phyloP scores from a whole-genome alignment of 441 rosid genomes.

The Adansonia madagascariensis region DNA sequence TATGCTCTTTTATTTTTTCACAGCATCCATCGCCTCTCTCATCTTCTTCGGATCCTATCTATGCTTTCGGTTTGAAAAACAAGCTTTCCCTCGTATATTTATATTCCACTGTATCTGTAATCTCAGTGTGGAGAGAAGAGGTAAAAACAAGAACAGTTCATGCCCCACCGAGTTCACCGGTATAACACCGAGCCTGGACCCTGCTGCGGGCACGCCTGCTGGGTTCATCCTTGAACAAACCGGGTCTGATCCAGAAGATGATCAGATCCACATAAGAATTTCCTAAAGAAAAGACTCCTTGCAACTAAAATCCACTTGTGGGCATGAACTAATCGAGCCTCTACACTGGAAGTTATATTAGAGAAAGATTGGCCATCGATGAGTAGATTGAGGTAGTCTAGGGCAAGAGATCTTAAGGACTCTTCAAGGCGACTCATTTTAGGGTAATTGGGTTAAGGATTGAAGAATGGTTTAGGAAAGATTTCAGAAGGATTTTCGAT shows the following conservation, averaged over 20 bases:
- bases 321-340: conserved; percentile 94
- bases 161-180: conserved; percentile 96
- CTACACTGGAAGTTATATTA: conserved; percentile 96
- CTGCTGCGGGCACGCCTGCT: conserved; percentile 39
- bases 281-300: conserved; percentile 85
- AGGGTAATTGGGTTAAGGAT: background rate
- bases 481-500: too few species aligned
- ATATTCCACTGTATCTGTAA: conserved; percentile 94
- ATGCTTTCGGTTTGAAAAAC: too few species aligned
- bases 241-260: conserved; percentile 60
- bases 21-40: conserved; percentile 36
- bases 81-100: too few species aligned
- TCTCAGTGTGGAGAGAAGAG: conserved; percentile 34
- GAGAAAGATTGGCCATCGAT: conserved; percentile 99
- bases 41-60: too few species aligned
- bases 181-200: conserved; percentile 59
- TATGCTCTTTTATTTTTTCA: background rate
- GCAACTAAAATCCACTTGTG: conserved; percentile 98
- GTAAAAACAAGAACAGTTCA: conserved; percentile 69
- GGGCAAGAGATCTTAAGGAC: conserved; percentile 78
- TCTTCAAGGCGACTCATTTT: conserved; percentile 64
- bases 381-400: conserved; percentile 88
- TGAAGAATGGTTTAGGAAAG: too few species aligned
- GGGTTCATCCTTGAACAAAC: conserved; percentile 43
- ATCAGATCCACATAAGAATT: conserved; percentile 88